These are phyloP conservation scores for Agaricales sp. DNA, from an alignment of 1,284 basidiomycete species.

Conservation along the genomic window DNA sequence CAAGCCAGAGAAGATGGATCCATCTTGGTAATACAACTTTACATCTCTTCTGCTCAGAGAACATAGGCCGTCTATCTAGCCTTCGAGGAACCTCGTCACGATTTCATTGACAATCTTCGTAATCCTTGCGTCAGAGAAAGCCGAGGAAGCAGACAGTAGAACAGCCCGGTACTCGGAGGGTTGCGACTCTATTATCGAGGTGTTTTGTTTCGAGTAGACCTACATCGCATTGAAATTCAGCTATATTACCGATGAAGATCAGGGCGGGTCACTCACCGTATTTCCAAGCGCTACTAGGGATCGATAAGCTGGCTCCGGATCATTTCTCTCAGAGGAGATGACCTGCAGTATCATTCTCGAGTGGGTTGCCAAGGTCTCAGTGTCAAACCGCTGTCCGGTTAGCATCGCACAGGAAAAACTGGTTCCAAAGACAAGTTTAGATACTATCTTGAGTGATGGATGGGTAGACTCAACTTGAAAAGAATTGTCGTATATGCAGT, in stretches of 20 bases:
- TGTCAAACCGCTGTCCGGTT: neutral
- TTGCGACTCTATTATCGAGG: neutral
- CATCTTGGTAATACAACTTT: too few relatives aligned
- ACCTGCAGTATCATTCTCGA: conserved; percentile 44
- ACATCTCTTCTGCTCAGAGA: too few relatives aligned
- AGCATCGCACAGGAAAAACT: conserved; percentile 5
- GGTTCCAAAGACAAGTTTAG: conserved; percentile 2
- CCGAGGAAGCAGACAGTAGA: neutral
- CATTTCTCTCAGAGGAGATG: conserved; percentile 55
- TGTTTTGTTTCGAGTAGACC: neutral
- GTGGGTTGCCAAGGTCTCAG: conserved; percentile 19
- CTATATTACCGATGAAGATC: neutral
- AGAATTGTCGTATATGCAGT: conserved; percentile 68
- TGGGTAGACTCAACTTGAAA: conserved; percentile 57
- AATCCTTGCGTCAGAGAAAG: neutral
- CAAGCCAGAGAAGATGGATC: too few relatives aligned
- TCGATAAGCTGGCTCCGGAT: conserved; percentile 82
- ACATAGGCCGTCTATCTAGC: too few relatives aligned
- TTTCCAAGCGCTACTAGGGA: conserved; percentile 85
- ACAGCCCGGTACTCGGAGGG: neutral
- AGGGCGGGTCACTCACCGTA: conserved; percentile 37
- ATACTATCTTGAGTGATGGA: neutral
- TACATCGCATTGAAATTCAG: neutral
- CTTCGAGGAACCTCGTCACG: neutral
- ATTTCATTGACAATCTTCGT: neutral